Evolutionary conservation across 768 basidiomycete species (phyloP).

Genomic region (Kwoniella bestiolae): DNA sequence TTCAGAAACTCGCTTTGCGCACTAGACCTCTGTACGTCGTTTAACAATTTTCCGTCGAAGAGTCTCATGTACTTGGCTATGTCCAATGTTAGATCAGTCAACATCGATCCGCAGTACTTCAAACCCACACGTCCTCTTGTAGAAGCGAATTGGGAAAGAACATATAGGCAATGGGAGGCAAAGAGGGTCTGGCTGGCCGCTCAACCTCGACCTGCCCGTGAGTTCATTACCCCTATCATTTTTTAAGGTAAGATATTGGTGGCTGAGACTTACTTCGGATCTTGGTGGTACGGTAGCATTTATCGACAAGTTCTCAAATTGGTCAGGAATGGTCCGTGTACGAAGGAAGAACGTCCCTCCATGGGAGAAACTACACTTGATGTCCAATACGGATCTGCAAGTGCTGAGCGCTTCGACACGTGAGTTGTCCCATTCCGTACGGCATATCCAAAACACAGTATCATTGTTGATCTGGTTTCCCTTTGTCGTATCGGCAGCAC

Average conservation of each 20-base stretch:
- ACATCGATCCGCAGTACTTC: not conserved
- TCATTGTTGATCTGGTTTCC: no score
- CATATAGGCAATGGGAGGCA: not conserved
- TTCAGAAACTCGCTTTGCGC: not conserved
- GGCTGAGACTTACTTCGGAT: not conserved
- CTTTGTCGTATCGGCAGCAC: no score
- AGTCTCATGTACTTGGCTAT: not conserved
- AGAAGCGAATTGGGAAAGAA: not conserved
- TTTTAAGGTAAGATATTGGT: not conserved
- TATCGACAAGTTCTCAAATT: not conserved
- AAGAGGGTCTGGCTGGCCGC: not conserved
- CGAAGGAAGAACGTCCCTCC: not conserved
- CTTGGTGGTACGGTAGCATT: not conserved
- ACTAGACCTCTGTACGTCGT: not conserved
- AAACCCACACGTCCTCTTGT: not conserved
- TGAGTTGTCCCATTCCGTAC: no score
- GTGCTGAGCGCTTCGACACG: not conserved
- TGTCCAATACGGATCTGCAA: not conserved
- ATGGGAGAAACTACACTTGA: not conserved
- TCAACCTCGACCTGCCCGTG: not conserved
- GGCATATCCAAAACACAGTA: no score
- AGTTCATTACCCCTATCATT: no score
- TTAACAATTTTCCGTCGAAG: no score
- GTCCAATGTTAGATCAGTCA: not conserved
- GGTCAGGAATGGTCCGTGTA: not conserved